Base-by-base conservation (phyloP, 805 yeast genomes). In the Kuraishia cidri region DNA sequence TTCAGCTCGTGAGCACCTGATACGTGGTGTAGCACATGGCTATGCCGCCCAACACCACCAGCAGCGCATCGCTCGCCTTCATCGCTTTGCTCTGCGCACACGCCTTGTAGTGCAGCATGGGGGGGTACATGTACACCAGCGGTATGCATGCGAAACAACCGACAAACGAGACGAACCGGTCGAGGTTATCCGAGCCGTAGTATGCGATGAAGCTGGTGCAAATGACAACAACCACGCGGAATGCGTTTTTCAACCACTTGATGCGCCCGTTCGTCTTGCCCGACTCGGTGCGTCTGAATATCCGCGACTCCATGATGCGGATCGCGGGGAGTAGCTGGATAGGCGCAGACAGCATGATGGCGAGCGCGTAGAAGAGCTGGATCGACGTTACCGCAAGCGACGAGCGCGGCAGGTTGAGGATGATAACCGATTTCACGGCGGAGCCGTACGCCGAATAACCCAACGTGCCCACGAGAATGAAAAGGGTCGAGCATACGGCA, bases 81-180 rank as follows among this genome's bases (percentile, higher is more conserved):
- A 64, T 55, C 36, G 45, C 48, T 26, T 45, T 55, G 10, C 64
- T 50, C 19, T 56, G 46, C 8, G 64, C 61, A 39, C 75, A 71
- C 35, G 75, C 60, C 46, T 61, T 68, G 34, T 74, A 61, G 46
- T 83, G 92, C 33, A 83, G 58, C 65, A 83, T 64, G 12, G 94
- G 92, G 6, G 94, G 92, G 46, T 82, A 81, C 75, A 83, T 77
- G 58, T 83, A 83, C 4, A 83, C 92, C 58, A 83, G 66, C 2
- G 94, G 94, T 35, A 83, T 79, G 47, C 94, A 83, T 1, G 90
- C 88, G 58, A 83, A 79, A 33, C 87, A 79, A 3, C 94, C 94
- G 33, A 83, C 81, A 47, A 83, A 75, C 3, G 88, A 76, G 8
- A 83, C 90, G 56, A 83, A 79, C 40, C 62, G 66, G 49, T 83